Evolutionary conservation across 345 rosid species (phyloP).

Genomic region (Eucalyptus regnans): DNA sequence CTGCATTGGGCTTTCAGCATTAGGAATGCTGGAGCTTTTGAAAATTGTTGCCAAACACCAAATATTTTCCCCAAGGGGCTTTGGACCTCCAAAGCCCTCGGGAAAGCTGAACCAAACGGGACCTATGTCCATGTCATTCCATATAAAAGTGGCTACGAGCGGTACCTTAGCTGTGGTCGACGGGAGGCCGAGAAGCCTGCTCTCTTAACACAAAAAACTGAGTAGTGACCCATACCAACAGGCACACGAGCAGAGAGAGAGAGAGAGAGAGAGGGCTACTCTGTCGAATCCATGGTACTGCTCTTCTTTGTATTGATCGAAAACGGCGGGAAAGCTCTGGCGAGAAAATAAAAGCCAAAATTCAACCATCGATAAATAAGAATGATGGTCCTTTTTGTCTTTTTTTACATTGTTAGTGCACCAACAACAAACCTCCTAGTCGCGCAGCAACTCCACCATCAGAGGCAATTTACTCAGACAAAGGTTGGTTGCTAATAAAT

Average conservation of each 20-base stretch:
- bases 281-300: neutral
- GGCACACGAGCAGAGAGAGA: neutral
- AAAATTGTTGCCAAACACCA: no score
- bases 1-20: no score
- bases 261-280: neutral
- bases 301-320: neutral
- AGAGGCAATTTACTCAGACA: neutral
- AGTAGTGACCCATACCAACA: neutral
- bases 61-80: no score
- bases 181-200: neutral
- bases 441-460: neutral
- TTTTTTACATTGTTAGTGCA: neutral
- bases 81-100: no score
- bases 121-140: neutral
- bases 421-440: neutral
- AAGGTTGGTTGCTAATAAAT: slow-evolving; percentile 4
- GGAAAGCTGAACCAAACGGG: no score
- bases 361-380: neutral
- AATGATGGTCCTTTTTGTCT: neutral
- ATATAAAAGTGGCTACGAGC: neutral
- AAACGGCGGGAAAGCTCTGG: neutral
- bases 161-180: neutral
- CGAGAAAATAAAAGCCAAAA: neutral
- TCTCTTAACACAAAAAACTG: neutral
- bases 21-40: no score